phyloP scores from a whole-genome alignment of 306 rosid genomes.

The Urtica urens region DNA sequence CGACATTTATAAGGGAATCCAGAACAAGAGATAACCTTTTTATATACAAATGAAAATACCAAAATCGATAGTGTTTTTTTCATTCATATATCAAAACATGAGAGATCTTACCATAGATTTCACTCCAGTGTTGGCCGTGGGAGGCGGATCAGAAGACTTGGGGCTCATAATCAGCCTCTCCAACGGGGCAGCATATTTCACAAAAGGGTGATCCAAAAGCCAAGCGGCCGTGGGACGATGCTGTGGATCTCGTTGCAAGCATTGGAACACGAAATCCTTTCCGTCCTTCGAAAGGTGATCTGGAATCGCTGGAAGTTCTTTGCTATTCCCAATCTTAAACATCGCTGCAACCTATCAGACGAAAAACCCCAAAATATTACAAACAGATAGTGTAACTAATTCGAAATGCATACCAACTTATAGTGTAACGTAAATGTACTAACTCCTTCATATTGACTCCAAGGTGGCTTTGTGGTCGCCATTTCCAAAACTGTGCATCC shows the following conservation, averaged over 20 bases:
- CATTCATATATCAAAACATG: too few relatives aligned
- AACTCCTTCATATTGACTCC: conserved; percentile 99
- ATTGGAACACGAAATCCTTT: conserved; percentile 59
- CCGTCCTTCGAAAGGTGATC: conserved; percentile 76
- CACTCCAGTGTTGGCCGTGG: conserved; percentile 50
- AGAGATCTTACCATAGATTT: conserved; percentile 46
- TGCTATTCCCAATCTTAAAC: conserved; percentile 82
- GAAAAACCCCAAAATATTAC: conserved; percentile 23
- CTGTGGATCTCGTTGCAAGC: conserved; percentile 69
- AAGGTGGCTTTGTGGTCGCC: conserved; percentile 98
- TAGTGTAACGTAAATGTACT: conserved; percentile 30
- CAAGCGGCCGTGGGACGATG: conserved; percentile 59
- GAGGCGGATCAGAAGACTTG: conserved; percentile 38
- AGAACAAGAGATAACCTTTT: neutral
- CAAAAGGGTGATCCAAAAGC: conserved; percentile 90
- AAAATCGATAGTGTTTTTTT: too few relatives aligned
- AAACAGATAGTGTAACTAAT: conserved; percentile 3
- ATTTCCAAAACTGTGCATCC: conserved; percentile 99
- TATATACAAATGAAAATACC: too few relatives aligned
- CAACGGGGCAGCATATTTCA: conserved; percentile 50
- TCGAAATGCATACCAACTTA: conserved; percentile 1
- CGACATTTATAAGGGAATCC: neutral
- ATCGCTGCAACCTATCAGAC: conserved; percentile 72
- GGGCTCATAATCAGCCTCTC: conserved; percentile 46
- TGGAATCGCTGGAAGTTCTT: conserved; percentile 70